phyloP scores from a whole-genome alignment of 441 rosid species.

The Gossypium trilobum region DNA sequence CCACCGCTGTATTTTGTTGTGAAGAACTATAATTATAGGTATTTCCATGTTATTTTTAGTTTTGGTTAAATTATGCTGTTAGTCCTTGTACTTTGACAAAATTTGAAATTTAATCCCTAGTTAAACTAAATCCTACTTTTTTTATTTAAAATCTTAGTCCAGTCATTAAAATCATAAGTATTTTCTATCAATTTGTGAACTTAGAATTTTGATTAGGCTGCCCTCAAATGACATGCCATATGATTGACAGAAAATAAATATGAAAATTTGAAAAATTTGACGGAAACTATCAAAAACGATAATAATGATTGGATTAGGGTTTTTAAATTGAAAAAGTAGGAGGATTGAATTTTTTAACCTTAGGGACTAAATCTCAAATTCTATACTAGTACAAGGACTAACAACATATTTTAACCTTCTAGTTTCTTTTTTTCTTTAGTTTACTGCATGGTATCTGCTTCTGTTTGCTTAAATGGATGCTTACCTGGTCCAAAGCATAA shows the following conservation, averaged over 20 bases:
- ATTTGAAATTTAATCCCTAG: neutral
- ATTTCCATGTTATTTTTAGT: slow-evolving; percentile 12
- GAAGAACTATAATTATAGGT: slow-evolving; percentile 92
- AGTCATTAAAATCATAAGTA: neutral
- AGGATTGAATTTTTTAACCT: neutral
- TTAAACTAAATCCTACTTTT: neutral
- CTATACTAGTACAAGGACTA: neutral
- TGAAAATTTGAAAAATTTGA: neutral
- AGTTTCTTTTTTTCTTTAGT: slow-evolving; percentile 10
- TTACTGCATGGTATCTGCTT: neutral
- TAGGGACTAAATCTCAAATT: neutral
- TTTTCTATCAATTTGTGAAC: neutral
- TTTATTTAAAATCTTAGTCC: neutral
- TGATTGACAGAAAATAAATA: neutral
- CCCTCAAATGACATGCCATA: neutral
- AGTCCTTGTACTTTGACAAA: neutral
- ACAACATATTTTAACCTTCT: neutral
- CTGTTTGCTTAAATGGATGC: neutral
- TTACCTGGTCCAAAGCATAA: neutral
- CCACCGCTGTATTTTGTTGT: slow-evolving; percentile 90
- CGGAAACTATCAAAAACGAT: neutral
- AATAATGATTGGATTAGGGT: neutral
- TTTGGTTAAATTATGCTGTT: slow-evolving; percentile 4
- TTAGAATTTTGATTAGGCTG: neutral
- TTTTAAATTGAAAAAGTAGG: neutral